These are phyloP conservation scores for Carex parvula DNA, from an alignment of 176 grass and related monocot species.

Conservation along the genomic window DNA sequence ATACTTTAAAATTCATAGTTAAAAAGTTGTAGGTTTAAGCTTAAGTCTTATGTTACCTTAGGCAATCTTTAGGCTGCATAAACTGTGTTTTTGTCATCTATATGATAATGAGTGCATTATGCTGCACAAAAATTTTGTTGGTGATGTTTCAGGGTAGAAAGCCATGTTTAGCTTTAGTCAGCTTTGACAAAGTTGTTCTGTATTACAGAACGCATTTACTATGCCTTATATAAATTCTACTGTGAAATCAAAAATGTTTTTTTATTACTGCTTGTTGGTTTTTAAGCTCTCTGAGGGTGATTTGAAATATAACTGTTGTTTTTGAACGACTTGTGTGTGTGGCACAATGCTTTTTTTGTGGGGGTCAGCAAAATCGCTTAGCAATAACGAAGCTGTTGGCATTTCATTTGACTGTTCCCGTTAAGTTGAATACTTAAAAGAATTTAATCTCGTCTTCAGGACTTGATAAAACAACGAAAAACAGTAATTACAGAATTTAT, in stretches of 20 bases:
- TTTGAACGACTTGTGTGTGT: not conserved
- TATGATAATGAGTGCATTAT: not conserved
- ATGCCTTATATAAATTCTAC: not conserved
- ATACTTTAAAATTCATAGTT: not conserved
- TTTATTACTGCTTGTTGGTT: not conserved
- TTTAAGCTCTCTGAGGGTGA: not conserved
- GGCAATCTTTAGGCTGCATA: not conserved
- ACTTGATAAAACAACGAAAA: too few species aligned
- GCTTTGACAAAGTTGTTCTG: not conserved
- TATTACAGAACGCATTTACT: not conserved
- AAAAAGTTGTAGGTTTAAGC: conserved; percentile 1
- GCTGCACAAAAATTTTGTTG: not conserved
- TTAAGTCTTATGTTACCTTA: not conserved
- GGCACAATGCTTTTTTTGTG: too few species aligned
- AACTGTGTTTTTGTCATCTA: not conserved
- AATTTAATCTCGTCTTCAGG: too few species aligned
- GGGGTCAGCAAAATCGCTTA: not conserved
- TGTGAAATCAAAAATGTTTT: not conserved
- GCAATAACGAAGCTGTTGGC: not conserved
- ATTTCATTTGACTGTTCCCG: not conserved
- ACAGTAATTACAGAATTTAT: too few species aligned
- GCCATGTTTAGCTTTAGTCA: not conserved
- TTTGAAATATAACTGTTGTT: not conserved
- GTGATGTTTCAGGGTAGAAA: not conserved
- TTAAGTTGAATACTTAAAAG: not conserved